Percentiles rank a stretch among this genome's conserved stretches.
Evolutionary conservation across 202 grass and related monocot genomes (phyloP).

Genomic region (Schoenoplectus triqueter): DNA sequence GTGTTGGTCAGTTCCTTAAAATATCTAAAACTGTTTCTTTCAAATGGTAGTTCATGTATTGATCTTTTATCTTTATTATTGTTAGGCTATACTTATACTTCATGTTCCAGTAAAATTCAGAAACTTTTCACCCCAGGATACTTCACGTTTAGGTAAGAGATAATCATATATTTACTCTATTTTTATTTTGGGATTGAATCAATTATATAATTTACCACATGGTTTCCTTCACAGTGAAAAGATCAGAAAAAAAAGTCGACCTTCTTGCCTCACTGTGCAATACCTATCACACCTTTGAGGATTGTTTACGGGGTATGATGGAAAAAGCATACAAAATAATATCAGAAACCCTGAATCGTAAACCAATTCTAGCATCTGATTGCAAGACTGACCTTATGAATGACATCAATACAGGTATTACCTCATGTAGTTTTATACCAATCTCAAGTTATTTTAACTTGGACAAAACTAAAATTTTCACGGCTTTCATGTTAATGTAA

Average conservation of each 20-base stretch:
- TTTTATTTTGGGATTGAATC: constrained; percentile 24
- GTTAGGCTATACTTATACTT: constrained; percentile 89
- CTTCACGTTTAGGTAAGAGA: constrained; percentile 72
- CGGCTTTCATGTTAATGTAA: constrained; percentile 44
- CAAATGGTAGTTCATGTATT: constrained; percentile 13
- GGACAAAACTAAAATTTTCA: constrained; percentile 40
- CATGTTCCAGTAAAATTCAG: constrained; percentile 71
- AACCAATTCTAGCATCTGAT: constrained; percentile 62
- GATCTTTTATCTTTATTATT: constrained; percentile 39
- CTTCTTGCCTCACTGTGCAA: constrained; percentile 78
- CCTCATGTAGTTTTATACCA: constrained; percentile 28
- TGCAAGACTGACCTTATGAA: constrained; percentile 60
- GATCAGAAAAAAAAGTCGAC: constrained; percentile 69
- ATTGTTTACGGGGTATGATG: constrained; percentile 71
- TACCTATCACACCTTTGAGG: constrained; percentile 86
- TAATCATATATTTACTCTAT: constrained; percentile 29
- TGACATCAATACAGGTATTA: constrained; percentile 74
- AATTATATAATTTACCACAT: constrained; percentile 42
- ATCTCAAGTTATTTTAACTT: constrained; percentile 34
- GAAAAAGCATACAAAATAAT: constrained; percentile 60
- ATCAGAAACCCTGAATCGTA: constrained; percentile 57
- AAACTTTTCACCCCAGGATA: constrained; percentile 73
- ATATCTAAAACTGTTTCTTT: constrained; percentile 38
- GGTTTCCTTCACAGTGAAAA: constrained; percentile 65
- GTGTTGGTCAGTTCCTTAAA: constrained; percentile 66